phyloP scores from a whole-genome alignment of 805 yeast genomes.

The Metschnikowia santaceciliae region DNA sequence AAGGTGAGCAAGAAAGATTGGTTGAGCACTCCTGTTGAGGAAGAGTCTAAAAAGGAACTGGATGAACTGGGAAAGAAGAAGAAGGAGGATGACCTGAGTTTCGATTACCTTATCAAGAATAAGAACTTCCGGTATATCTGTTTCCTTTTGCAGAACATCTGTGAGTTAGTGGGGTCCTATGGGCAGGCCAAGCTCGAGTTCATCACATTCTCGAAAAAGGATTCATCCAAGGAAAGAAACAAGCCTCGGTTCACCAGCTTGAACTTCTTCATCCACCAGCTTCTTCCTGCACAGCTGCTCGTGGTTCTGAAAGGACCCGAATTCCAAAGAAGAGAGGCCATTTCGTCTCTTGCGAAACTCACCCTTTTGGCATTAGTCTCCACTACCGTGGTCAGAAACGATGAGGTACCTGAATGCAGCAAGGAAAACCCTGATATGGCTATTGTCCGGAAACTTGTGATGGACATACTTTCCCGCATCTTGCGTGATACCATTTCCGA shows the following conservation, averaged over 20 bases:
- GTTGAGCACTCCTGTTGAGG: conserved; percentile 23
- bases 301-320: conserved; percentile 36
- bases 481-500: conserved; percentile 48
- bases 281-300: conserved; percentile 54
- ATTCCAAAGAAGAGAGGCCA: conserved; percentile 46
- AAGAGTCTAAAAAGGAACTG: conserved; percentile 1
- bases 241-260: conserved; percentile 77
- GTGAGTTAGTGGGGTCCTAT: conserved; percentile 74
- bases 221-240: conserved; percentile 28
- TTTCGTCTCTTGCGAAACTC: conserved; percentile 60
- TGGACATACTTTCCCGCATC: conserved; percentile 62
- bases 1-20: conserved; percentile 36
- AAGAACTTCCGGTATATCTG: conserved; percentile 60
- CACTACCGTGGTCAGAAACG: conserved; percentile 49
- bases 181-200: conserved; percentile 79
- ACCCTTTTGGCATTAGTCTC: conserved; percentile 63
- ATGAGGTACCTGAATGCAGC: conserved; percentile 42
- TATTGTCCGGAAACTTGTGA: conserved; percentile 67
- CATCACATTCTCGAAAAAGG: conserved; percentile 67
- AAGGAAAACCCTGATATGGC: conserved; percentile 65
- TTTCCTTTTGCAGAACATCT: conserved; percentile 61
- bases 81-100: conserved; percentile 11
- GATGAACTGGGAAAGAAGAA: not conserved
- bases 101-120: conserved; percentile 38
- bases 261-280: conserved; percentile 71